Evolutionary conservation across 208 protist genomes (phyloP), one percentile per base, ranked within the genome.

Genomic region (Acanthamoeba triangularis): DNA sequence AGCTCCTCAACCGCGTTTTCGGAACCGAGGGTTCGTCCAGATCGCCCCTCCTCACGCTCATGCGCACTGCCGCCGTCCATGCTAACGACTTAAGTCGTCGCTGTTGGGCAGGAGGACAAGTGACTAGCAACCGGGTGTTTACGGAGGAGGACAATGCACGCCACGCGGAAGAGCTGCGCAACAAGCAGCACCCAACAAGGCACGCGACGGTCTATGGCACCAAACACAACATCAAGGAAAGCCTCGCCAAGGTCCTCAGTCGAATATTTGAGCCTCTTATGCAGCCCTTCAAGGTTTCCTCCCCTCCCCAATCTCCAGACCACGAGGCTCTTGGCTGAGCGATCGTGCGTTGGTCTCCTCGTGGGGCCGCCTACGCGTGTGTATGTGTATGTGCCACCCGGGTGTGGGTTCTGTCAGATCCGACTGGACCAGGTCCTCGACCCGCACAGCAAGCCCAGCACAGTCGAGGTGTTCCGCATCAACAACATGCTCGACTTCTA

Each of bases 401-500:
- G 25, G 25, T 80, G 11, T 80, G 33, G 16, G 33, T n/a, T 0
- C 16, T 80, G 8, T 1, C 49, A 72, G 25, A 76, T 96, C 54
- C 76, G 96, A 65, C 10, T 96, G 23, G 95, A 96, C 16, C 96
- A 97, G 28, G 69, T 97, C 14, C 59, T 97, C 30, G 82, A 95
- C 69, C 76, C 80, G 10, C 47, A 88, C 47, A 88, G 49, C 25
- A 88, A 96, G 78, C 96, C 96, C 28, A 63, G 90, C 47, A 76
- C 94, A 1, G 80, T 95, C 23, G 44, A 94, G 20, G 87, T 96
- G 4, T 97, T 93, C 44, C 94, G 95, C n/a, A 88, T 97, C 35
- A 94, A 91, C 35, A 91, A 91, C 52, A 37, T 96, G 20, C 90
- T 97, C 8, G 94, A 97, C 52, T 97, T 97, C 41, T 97, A 97